Base-by-base conservation (phyloP, 495 filamentous ascomycete genomes). In the Terfezia boudieri region DNA sequence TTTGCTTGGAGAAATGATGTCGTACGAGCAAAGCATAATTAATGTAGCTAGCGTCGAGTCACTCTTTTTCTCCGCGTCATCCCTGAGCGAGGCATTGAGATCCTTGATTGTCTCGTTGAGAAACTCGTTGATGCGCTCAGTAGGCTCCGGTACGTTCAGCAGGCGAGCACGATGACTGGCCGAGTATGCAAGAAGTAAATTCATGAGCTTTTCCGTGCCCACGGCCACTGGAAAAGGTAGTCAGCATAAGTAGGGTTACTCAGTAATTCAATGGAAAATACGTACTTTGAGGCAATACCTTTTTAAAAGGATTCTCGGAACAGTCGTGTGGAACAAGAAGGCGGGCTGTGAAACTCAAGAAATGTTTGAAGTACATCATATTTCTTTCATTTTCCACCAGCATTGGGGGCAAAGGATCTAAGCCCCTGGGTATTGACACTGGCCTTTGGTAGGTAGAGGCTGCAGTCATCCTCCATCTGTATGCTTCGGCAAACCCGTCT, bases 1-100 rank as follows among this genome's bases (percentile, higher is more conserved):
- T 11, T 70, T 72, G 36, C 55, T 58, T 8, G 86, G 86, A 2
- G 83, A 86, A 46, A 93, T 80, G 46, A 93, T 92, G 59, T 93
- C 82, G 50, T 90, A 70, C 0, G 85, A 89, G 7, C 85, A 75
- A 36, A 93, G 71, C 83, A 93, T 84, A 54, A 93, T 86, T 3
- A 85, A 83, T 0, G 86, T 84, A 9, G 86, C 83, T 17, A 93
- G 71, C 58, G 83, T 85, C 38, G 76, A 75, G 61, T 86, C 78
- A 17, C 81, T 79, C 49, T 85, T 79, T 37, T 71, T 73, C 49
- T 64, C 63, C 50, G 58, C 65, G 11, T 80, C 76, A 57, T 81
- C 72, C 59, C 77, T 73, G 26, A 90, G 71, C 9, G 82, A 81
- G 37, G 77, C 64, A 35, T 81, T 75, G 22, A 93, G 73, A 20